Evolutionary conservation across 441 rosid genomes (phyloP).

Genomic region (California macrophylla): DNA sequence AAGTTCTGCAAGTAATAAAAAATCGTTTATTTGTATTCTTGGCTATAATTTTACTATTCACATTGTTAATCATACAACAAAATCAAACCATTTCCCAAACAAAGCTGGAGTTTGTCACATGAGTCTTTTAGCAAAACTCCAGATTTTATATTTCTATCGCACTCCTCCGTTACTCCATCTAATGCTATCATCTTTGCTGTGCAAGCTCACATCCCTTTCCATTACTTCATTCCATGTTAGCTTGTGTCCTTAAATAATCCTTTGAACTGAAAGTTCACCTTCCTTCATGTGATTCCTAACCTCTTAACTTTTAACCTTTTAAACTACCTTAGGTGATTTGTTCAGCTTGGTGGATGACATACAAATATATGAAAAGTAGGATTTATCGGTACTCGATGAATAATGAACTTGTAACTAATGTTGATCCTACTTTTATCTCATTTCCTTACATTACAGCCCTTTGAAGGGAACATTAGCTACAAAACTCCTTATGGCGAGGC

Average conservation of each 20-base stretch:
- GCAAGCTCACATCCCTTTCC: background rate
- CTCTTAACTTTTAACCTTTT: background rate
- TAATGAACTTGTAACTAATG: background rate
- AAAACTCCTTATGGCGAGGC: constrained; percentile 36
- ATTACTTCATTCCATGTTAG: background rate
- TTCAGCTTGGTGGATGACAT: background rate
- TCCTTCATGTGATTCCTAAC: background rate
- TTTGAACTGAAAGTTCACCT: background rate
- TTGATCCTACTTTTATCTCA: background rate
- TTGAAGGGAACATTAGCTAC: constrained; percentile 51
- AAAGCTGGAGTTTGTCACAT: background rate
- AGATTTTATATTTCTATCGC: background rate
- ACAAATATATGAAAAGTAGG: background rate
- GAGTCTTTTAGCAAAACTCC: background rate
- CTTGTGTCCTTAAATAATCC: background rate
- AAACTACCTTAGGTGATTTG: background rate
- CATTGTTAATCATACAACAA: background rate
- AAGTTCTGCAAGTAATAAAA: background rate
- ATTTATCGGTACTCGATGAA: background rate
- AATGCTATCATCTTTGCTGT: background rate
- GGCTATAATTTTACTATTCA: background rate
- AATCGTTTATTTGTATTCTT: background rate
- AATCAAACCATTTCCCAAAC: background rate
- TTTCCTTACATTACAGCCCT: constrained; percentile 30
- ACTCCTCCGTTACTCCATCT: background rate